Evolutionary conservation across 1,139 yeast species (phyloP), one percentile per base, ranked within the genome.

Genomic region (Eremothecium sinecaudum): DNA sequence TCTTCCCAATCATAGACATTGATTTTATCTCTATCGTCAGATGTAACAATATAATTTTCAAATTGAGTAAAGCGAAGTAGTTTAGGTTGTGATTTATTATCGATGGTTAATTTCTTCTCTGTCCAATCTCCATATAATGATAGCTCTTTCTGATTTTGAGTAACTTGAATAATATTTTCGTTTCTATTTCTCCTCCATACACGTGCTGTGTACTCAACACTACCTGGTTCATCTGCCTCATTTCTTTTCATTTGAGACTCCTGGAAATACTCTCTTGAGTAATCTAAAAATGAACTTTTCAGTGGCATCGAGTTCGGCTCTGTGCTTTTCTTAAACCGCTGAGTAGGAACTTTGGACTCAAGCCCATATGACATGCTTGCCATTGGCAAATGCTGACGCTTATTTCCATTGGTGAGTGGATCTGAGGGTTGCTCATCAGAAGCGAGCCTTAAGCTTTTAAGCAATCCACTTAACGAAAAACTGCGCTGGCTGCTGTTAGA

Each of bases 201-300:
- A 40, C 94, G 67, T 47, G 75, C 79, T 22, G 82, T 75, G 49
- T 84, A 83, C 43, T 84, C 90, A 41, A 79, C 75, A 38, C 94
- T 82, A 0, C 97, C 98, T 0, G 95, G 94, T 53, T 87, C 95
- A 47, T 90, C 97, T 13, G 76, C 65, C 50, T 90, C 97, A 38
- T 75, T 73, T 43, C 75, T 77, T 12, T 84, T 76, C 80, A 90
- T 81, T 53, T 90, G 97, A 0, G 99, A 97, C 52, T 87, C 97
- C 51, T 87, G 95, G 61, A 87, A 90, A 53, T 86, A 87, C 53
- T 90, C 98, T 43, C 87, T 75, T 46, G 90, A 75, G 64, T 86
- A 90, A 38, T 83, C 94, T 45, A 87, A 77, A 53, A 90, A 87
- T 3, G 79, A 78, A 14, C 93, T 79, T 11, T 68, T 66, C 16